Base-by-base conservation (phyloP, 495 filamentous ascomycete species). In the Clohesyomyces aquaticus region DNA sequence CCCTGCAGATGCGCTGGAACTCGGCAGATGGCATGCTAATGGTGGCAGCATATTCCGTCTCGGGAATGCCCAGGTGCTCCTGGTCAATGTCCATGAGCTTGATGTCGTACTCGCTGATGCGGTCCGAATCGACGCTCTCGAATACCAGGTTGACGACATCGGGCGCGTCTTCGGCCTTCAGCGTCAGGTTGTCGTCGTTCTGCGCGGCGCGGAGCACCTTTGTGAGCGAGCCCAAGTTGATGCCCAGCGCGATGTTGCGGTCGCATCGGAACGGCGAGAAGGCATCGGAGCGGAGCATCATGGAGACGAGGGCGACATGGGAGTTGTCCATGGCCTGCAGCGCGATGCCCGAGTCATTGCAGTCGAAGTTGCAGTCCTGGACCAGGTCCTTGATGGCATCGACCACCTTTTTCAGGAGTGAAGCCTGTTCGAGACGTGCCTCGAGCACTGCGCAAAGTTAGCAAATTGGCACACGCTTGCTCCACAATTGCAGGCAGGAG, bases 71-170 rank as follows among this genome's bases (percentile, higher is more conserved):
- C 79, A 99, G 77, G 76, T 99, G 94, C 81, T 99, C 94, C 78
- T 99, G 94, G 78, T 99, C 94, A 75, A 99, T 97, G 76, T 99
- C 94, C 95, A 99, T 99, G 65, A 99, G 84, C 85, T 99, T 99
- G 79, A 99, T 88, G 78, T 99, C 94, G 76, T 98, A 99, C 78
- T 98, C 94, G 81, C 90, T 94, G 63, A 98, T 83, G 52, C 94
- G 81, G 76, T 99, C 94, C 67, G 85, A 91, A 75, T 90, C 89
- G 61, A 85, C 81, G 78, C 85, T 93, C 87, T 99, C 94, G 75
- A 99, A 98, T 66, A 93, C 86, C 61, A 99, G 82, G 81, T 96
- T 98, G 50, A 99, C 84, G 21, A 89, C 88, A 76, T 99, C 94
- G 45, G 94, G 94, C 14, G 93, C 87, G 77, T 99, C 94, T 69